phyloP scores from a whole-genome alignment of 106 monocot genomes.

The Apostasia shenzhenica region DNA sequence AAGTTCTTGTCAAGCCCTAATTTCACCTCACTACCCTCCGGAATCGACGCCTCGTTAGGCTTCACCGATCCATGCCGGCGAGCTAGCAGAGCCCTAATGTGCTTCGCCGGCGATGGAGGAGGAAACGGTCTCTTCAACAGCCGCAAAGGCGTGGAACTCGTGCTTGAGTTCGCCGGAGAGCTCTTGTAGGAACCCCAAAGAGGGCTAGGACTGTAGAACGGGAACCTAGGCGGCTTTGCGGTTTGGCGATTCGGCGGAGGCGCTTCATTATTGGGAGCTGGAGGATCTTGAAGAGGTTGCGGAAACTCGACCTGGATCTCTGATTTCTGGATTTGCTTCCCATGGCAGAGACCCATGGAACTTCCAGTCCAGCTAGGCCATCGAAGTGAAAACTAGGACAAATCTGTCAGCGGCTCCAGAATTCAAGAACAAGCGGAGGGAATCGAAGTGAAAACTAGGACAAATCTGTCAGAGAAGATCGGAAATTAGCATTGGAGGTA shows the following conservation, averaged over 20 bases:
- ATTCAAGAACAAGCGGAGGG: not conserved
- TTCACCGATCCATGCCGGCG: slow-evolving; percentile 59
- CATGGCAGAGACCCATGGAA: slow-evolving; percentile 74
- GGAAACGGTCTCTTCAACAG: slow-evolving; percentile 57
- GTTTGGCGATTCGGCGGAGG: slow-evolving; percentile 12
- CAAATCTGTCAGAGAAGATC: too few relatives aligned
- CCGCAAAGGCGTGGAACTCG: slow-evolving; percentile 42
- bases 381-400: not conserved
- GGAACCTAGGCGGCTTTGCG: slow-evolving; percentile 33
- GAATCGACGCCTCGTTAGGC: slow-evolving; percentile 56
- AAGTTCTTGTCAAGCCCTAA: slow-evolving; percentile 61
- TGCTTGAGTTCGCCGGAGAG: slow-evolving; percentile 52
- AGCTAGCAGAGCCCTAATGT: slow-evolving; percentile 69
- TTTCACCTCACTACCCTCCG: slow-evolving; percentile 50
- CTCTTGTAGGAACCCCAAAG: slow-evolving; percentile 40
- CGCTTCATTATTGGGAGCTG: slow-evolving; percentile 10
- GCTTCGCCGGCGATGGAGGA: slow-evolving; percentile 87
- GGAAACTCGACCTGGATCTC: slow-evolving; percentile 2
- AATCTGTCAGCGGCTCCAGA: not conserved
- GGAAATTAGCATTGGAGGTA: not conserved
- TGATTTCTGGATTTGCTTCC: slow-evolving; percentile 33
- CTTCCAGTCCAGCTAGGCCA: not conserved
- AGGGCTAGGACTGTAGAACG: slow-evolving; percentile 58
- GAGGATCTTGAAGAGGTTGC: not conserved
- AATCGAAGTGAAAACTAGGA: not conserved